Evolutionary conservation across 169 alveolate species (phyloP).

Genomic region (Plasmodium berghei): DNA sequence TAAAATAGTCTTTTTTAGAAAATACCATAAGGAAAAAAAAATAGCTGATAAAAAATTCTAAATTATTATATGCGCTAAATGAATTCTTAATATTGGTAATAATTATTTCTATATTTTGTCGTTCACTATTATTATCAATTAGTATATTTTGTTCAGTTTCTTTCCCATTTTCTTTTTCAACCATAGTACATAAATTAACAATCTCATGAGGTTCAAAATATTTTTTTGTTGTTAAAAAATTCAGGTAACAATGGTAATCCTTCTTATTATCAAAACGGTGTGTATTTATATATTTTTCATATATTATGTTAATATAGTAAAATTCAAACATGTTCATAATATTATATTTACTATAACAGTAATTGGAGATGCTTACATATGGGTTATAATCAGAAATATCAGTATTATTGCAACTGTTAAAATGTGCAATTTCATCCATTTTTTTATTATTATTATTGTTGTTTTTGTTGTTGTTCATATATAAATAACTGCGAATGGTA

Average conservation of each 20-base stretch:
- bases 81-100: constrained; percentile 9
- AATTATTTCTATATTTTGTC: constrained; percentile 7
- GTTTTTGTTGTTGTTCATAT: not conserved
- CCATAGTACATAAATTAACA: constrained; percentile 25
- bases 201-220: constrained; percentile 33
- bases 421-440: not conserved
- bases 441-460: constrained; percentile 15
- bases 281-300: not conserved
- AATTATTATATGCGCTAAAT: constrained; percentile 3
- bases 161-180: not conserved
- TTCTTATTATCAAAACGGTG: not conserved
- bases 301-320: constrained; percentile 36
- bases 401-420: not conserved
- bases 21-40: constrained; percentile 20
- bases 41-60: constrained; percentile 40
- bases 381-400: not conserved
- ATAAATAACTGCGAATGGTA: not conserved
- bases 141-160: not conserved
- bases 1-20: constrained; percentile 1
- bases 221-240: constrained; percentile 9
- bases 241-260: constrained; percentile 22
- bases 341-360: not conserved
- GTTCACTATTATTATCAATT: not conserved
- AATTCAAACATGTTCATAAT: constrained; percentile 26
- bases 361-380: not conserved